Percentiles rank a stretch among this genome's conserved stretches.
Conservation (phyloP, 2,329 filamentous ascomycete genomes). For the Tolypocladium album region DNA sequence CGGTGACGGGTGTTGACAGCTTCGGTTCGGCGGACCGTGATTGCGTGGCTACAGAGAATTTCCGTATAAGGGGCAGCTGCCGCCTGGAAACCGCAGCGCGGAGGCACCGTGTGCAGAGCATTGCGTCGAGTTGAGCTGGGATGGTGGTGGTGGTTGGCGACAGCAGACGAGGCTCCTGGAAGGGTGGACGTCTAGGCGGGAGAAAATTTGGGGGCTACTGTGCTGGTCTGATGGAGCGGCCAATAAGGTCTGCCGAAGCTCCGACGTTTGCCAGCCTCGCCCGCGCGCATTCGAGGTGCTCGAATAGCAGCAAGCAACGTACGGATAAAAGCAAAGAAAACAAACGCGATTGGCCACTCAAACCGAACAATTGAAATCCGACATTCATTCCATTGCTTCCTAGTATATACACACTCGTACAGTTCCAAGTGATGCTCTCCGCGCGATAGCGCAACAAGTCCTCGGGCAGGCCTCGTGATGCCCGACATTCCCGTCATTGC, state of each 20-base stretch:
- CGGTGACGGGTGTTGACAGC: constrained; percentile 23
- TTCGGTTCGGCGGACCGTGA: constrained; percentile 24
- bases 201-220: constrained; percentile 4
- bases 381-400: constrained; percentile 14
- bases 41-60: constrained; percentile 29
- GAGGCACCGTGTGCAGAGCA: constrained; percentile 38
- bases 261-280: constrained; percentile 17
- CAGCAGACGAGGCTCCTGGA: constrained; percentile 2
- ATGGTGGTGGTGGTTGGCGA: constrained; percentile 1
- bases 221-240: constrained; percentile 1
- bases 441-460: constrained; percentile 4
- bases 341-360: not conserved
- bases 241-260: constrained; percentile 13
- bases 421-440: constrained; percentile 12
- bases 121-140: constrained; percentile 14
- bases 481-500: not conserved
- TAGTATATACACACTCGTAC: constrained; percentile 24
- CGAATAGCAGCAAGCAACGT: not conserved
- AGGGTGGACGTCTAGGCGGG: not conserved
- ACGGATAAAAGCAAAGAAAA: no score
- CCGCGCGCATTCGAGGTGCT: not conserved
- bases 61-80: constrained; percentile 18
- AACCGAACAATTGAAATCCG: constrained; percentile 1
- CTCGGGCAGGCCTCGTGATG: not conserved
- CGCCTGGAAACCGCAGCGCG: constrained; percentile 26